Conservation (phyloP, 768 basidiomycete genomes). For the Mycena kentingensis region DNA sequence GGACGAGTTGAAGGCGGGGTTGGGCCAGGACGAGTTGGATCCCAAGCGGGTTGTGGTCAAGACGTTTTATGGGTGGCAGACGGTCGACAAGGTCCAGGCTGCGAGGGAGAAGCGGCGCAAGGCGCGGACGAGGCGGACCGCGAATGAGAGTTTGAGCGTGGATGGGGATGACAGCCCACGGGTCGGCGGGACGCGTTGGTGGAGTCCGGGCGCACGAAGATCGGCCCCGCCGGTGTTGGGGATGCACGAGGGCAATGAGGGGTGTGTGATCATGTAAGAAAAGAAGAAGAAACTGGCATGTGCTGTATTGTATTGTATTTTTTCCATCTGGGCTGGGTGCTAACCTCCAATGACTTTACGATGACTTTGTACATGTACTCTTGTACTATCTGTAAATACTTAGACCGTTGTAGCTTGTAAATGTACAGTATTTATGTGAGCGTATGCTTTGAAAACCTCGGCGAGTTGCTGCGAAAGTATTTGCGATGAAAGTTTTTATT, state of each 20-base stretch:
- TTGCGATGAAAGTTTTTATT: too few species aligned
- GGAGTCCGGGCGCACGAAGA: conserved; percentile 31
- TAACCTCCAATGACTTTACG: conserved; percentile 14
- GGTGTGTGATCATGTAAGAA: conserved; percentile 17
- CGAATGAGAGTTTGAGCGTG: conserved; percentile 37
- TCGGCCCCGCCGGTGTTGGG: conserved; percentile 21
- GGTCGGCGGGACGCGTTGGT: conserved; percentile 31
- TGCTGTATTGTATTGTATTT: conserved; percentile 11
- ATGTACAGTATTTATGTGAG: too few species aligned
- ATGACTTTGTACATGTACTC: not conserved
- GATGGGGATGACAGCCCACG: conserved; percentile 25
- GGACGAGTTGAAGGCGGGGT: conserved; percentile 65
- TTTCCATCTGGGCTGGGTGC: not conserved
- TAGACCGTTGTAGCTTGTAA: too few species aligned
- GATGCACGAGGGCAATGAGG: conserved; percentile 17
- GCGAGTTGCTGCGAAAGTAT: too few species aligned
- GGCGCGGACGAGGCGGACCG: conserved; percentile 43
- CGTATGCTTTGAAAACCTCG: too few species aligned
- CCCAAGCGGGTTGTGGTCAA: conserved; percentile 71
- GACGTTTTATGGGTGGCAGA: conserved; percentile 86
- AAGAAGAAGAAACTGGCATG: conserved; percentile 4
- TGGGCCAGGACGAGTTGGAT: conserved; percentile 86
- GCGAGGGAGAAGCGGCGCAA: conserved; percentile 70
- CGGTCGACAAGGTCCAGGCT: conserved; percentile 72
- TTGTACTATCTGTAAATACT: too few species aligned